These are phyloP conservation scores for Rubroboletus pulcherrimus DNA, from an alignment of 768 basidiomycete species.

Conservation along the genomic window DNA sequence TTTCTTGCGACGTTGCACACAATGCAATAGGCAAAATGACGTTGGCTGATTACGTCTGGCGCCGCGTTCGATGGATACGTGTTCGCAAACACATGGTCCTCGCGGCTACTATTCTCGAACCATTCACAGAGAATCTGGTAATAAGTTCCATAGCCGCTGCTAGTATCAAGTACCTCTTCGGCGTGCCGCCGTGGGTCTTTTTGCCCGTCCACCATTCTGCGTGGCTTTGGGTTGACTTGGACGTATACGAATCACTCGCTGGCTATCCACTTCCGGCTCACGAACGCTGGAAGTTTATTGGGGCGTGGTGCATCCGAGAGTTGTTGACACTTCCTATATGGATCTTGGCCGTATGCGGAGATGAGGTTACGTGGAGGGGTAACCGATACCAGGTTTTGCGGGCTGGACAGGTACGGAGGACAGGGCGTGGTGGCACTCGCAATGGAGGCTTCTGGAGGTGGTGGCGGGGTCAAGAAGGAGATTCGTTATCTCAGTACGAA, in stretches of 20 bases:
- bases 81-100: slow-evolving; percentile 94
- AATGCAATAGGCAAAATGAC: slow-evolving; percentile 90
- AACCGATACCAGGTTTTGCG: slow-evolving; percentile 65
- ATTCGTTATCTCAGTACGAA: slow-evolving; percentile 15
- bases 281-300: slow-evolving; percentile 56
- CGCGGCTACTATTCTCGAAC: slow-evolving; percentile 82
- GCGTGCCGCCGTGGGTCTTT: slow-evolving; percentile 51
- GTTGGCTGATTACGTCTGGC: slow-evolving; percentile 77
- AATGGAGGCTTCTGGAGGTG: slow-evolving; percentile 26
- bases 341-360: slow-evolving; percentile 74
- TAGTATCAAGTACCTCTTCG: slow-evolving; percentile 49
- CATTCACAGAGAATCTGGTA: slow-evolving; percentile 85
- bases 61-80: slow-evolving; percentile 94
- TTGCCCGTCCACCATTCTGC: slow-evolving; percentile 54
- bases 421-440: slow-evolving; percentile 11
- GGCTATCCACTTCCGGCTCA: slow-evolving; percentile 54
- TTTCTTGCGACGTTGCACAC: slow-evolving; percentile 86
- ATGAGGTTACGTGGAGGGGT: slow-evolving; percentile 87
- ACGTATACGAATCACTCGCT: slow-evolving; percentile 75
- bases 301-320: slow-evolving; percentile 81
- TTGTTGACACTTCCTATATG: slow-evolving; percentile 85
- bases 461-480: slow-evolving; percentile 16
- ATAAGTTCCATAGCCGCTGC: slow-evolving; percentile 61
- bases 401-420: slow-evolving; percentile 64
- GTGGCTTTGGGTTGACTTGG: slow-evolving; percentile 80